These are phyloP conservation scores for Aegilops speltoides DNA, from an alignment of 176 grass and related monocot genomes.

Conservation along the genomic window DNA sequence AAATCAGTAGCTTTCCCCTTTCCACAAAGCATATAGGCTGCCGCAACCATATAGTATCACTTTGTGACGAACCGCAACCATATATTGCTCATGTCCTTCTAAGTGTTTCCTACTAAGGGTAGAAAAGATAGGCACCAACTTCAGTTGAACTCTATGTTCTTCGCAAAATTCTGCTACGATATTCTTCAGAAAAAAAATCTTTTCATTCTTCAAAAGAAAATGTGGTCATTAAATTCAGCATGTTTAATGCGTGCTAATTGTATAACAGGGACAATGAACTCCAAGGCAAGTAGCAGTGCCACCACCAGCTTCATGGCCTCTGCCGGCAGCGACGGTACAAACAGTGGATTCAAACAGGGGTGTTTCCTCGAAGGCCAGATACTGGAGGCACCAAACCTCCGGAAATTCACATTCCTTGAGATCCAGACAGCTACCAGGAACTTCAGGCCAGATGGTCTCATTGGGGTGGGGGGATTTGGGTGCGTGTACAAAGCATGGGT, in stretches of 20 bases:
- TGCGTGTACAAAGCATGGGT: constrained; percentile 39
- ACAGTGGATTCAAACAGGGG: constrained; percentile 22
- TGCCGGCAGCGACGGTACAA: constrained; percentile 30
- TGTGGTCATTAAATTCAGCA: neutral
- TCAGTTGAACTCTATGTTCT: neutral
- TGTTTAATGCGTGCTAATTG: neutral
- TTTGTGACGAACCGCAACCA: neutral
- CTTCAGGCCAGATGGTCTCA: constrained; percentile 60
- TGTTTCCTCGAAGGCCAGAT: constrained; percentile 48
- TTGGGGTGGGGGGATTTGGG: constrained; percentile 72
- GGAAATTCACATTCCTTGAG: constrained; percentile 75
- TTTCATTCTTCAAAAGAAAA: no score
- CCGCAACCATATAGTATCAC: no score
- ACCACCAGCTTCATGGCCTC: constrained; percentile 49
- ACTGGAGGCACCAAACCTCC: constrained; percentile 70
- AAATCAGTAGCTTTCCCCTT: no score
- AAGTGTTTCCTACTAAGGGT: neutral
- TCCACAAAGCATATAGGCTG: no score
- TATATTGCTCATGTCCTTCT: neutral
- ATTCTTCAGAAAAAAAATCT: neutral
- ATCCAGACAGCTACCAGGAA: constrained; percentile 63
- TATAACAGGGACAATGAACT: constrained; percentile 39
- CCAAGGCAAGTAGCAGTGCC: constrained; percentile 53
- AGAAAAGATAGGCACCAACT: no score
- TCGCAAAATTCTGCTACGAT: neutral